Conservation (phyloP, 176 grass and related monocot species). For the Puya raimondii region DNA sequence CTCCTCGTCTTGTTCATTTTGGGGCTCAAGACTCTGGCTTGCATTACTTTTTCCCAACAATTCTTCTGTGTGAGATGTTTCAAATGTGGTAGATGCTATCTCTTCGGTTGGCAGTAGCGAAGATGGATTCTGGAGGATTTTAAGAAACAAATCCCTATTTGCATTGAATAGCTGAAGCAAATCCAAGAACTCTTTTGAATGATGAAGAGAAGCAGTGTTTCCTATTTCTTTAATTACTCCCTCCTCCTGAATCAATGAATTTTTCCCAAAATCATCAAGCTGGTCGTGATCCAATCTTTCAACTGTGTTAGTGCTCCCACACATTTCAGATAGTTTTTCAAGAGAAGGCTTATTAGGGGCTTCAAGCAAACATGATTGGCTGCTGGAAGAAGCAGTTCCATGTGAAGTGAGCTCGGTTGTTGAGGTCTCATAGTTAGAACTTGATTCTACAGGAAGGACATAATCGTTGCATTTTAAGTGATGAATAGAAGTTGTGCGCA, state of each 20-base stretch:
- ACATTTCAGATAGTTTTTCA: constrained; percentile 1
- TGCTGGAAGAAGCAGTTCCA: constrained; percentile 17
- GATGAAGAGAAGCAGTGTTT: constrained; percentile 22
- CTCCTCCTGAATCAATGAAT: neutral
- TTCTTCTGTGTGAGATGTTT: constrained; percentile 33
- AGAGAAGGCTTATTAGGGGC: neutral
- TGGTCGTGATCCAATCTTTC: constrained; percentile 10
- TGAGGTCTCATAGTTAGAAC: constrained; percentile 20
- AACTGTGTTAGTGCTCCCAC: constrained; percentile 12
- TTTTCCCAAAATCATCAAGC: constrained; percentile 13
- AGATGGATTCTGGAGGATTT: constrained; percentile 58
- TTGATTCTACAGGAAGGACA: constrained; percentile 32
- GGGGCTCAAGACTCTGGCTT: neutral
- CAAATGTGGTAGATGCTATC: constrained; percentile 20
- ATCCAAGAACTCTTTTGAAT: constrained; percentile 57
- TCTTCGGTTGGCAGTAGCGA: constrained; percentile 14
- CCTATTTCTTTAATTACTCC: neutral
- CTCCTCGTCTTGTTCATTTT: neutral
- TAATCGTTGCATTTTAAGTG: constrained; percentile 47
- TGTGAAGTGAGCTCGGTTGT: constrained; percentile 15
- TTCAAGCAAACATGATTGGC: constrained; percentile 3
- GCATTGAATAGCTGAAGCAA: constrained; percentile 47
- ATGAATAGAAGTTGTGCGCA: constrained; percentile 49
- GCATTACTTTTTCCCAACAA: constrained; percentile 35
- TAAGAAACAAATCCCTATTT: constrained; percentile 56